These are phyloP conservation scores for Boletales sp. DNA, from an alignment of 768 basidiomycete species.

Conservation along the genomic window DNA sequence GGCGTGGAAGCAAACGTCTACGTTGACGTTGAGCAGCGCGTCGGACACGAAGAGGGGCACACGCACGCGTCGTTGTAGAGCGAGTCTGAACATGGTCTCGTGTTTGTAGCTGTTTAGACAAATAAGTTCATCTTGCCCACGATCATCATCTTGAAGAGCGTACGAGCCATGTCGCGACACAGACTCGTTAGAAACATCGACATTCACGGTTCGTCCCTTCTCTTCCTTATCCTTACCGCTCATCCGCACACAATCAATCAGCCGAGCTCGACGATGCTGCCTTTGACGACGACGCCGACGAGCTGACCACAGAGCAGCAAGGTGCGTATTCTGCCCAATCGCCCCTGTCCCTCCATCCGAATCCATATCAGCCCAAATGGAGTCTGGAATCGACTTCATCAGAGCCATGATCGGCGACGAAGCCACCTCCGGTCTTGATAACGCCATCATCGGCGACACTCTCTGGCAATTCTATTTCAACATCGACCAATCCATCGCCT, in stretches of 20 bases:
- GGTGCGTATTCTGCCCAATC: constrained; percentile 40
- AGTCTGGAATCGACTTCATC: constrained; percentile 66
- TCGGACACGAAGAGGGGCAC: constrained; percentile 7
- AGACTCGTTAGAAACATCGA: constrained; percentile 85
- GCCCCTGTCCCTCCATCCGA: constrained; percentile 5
- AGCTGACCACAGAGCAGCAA: constrained; percentile 79
- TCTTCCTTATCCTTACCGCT: background rate
- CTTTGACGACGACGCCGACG: constrained; percentile 73
- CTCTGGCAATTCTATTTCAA: constrained; percentile 91
- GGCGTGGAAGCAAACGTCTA: constrained; percentile 66
- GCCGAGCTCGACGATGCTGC: constrained; percentile 86
- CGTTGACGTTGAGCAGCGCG: background rate
- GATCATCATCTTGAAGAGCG: background rate
- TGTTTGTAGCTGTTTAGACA: background rate
- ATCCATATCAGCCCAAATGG: constrained; percentile 56
- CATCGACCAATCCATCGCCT: constrained; percentile 68
- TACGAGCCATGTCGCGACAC: constrained; percentile 73
- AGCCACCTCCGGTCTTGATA: constrained; percentile 62
- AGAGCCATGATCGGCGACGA: constrained; percentile 64
- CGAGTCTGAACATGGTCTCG: constrained; percentile 48
- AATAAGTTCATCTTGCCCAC: constrained; percentile 21
- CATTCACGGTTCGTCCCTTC: constrained; percentile 50
- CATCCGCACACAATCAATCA: constrained; percentile 28
- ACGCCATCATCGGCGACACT: constrained; percentile 69
- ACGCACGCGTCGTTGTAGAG: constrained; percentile 47